phyloP scores from a whole-genome alignment of 106 monocot species.

The Dendrobium huoshanense region DNA sequence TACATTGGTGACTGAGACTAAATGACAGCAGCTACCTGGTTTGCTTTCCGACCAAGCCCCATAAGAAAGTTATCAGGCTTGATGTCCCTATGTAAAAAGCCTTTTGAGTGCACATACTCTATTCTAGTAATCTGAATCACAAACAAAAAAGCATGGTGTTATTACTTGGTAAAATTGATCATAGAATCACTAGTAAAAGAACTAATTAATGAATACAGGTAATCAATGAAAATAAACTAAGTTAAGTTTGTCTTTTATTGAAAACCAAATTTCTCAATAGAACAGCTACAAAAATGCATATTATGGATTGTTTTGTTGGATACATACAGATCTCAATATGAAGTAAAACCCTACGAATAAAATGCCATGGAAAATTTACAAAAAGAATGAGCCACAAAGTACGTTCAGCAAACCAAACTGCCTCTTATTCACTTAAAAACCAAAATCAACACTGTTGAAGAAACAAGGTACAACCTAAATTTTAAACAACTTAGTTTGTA shows the following conservation, averaged over 20 bases:
- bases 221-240: not conserved
- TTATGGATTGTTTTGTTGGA: not conserved
- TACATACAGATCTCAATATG: not conserved
- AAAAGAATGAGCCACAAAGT: not conserved
- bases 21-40: conserved; percentile 48
- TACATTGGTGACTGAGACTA: not conserved
- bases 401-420: not conserved
- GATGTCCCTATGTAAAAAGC: conserved; percentile 87
- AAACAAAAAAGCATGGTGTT: not conserved
- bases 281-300: not conserved
- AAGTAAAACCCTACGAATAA: not conserved
- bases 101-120: conserved; percentile 89
- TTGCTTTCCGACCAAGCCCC: conserved; percentile 97
- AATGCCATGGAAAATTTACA: not conserved
- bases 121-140: conserved; percentile 80
- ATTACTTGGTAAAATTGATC: not conserved
- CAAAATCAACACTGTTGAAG: not conserved
- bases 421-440: not conserved
- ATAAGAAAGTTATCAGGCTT: conserved; percentile 99
- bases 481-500: not conserved
- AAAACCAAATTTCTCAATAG: not conserved
- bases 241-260: not conserved
- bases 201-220: not conserved
- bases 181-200: not conserved
- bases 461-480: not conserved